Evolutionary conservation across 495 filamentous ascomycete species (phyloP).

Genomic region (Staphylotrichum longicolle): DNA sequence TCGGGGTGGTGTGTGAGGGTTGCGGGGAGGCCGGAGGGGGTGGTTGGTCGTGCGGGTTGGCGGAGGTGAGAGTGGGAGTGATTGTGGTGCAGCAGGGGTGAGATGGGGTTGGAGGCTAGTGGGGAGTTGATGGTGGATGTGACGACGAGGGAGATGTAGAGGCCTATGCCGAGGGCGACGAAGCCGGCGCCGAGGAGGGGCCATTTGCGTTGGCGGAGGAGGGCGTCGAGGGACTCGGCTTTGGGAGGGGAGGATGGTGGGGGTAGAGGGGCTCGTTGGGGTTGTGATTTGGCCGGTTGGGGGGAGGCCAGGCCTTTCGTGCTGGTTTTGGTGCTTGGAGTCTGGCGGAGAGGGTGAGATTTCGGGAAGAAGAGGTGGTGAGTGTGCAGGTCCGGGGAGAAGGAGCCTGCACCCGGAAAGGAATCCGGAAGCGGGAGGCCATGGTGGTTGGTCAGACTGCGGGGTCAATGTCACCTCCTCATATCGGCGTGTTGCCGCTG

Average conservation of each 20-base stretch:
- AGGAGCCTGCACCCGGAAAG: slow-evolving; percentile 3
- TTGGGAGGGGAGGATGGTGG: not conserved
- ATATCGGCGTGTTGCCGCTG: not conserved
- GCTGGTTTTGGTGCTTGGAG: slow-evolving; percentile 4
- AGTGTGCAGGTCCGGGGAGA: not conserved
- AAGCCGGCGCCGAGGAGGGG: slow-evolving; percentile 31
- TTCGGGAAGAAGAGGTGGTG: not conserved
- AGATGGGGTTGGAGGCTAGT: not conserved
- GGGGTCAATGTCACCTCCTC: slow-evolving; percentile 9
- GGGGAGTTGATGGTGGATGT: slow-evolving; percentile 25
- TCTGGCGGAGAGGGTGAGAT: slow-evolving; percentile 16
- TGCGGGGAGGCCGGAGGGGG: slow-evolving; percentile 21
- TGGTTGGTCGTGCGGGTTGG: not conserved
- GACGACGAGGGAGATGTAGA: slow-evolving; percentile 38
- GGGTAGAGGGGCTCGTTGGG: not conserved
- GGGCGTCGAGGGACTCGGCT: slow-evolving; percentile 22
- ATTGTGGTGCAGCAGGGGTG: not conserved
- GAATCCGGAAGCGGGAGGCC: slow-evolving; percentile 17
- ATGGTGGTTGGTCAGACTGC: slow-evolving; percentile 11
- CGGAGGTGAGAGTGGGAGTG: not conserved
- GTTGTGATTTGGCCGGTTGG: not conserved
- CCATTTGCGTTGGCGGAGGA: slow-evolving; percentile 25
- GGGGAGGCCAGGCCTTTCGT: not conserved
- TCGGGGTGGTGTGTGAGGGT: slow-evolving; percentile 16
- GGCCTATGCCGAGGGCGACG: slow-evolving; percentile 25